phyloP scores from a whole-genome alignment of 768 basidiomycete genomes.

The Mrakia gelida region DNA sequence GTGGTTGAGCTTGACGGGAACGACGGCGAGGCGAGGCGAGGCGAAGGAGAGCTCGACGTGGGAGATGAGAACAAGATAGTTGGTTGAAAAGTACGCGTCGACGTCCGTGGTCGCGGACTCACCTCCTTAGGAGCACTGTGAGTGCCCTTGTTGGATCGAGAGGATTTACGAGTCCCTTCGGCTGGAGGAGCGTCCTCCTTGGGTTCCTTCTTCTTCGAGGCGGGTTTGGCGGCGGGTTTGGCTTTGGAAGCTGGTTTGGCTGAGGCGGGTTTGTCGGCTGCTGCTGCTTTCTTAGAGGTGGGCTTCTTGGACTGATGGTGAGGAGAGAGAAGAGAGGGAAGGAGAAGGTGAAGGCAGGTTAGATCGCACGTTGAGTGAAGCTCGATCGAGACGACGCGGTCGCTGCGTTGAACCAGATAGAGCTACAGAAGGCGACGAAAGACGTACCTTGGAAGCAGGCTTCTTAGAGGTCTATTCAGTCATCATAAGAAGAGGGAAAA shows the following conservation, averaged over 20 bases:
- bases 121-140: not conserved
- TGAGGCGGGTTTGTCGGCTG: not conserved
- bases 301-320: slow-evolving; percentile 7
- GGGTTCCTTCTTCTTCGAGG: not conserved
- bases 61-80: too few species aligned
- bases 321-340: too few species aligned
- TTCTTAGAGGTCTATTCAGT: not conserved
- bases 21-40: too few species aligned
- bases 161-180: slow-evolving; percentile 10
- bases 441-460: slow-evolving; percentile 3
- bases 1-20: too few species aligned
- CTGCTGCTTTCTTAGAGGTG: slow-evolving; percentile 1
- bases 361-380: not conserved
- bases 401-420: too few species aligned
- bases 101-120: not conserved
- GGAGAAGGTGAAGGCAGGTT: not conserved
- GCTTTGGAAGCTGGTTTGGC: slow-evolving; percentile 9
- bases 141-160: not conserved
- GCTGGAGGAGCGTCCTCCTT: not conserved
- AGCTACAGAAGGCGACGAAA: not conserved
- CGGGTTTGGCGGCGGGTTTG: not conserved
- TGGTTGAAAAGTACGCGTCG: too few species aligned
- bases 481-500: too few species aligned
- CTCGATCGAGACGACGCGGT: not conserved
- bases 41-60: too few species aligned